Evolutionary conservation across 352 stramenopile genomes (phyloP).

Genomic region (Globisporangium perplexum): DNA sequence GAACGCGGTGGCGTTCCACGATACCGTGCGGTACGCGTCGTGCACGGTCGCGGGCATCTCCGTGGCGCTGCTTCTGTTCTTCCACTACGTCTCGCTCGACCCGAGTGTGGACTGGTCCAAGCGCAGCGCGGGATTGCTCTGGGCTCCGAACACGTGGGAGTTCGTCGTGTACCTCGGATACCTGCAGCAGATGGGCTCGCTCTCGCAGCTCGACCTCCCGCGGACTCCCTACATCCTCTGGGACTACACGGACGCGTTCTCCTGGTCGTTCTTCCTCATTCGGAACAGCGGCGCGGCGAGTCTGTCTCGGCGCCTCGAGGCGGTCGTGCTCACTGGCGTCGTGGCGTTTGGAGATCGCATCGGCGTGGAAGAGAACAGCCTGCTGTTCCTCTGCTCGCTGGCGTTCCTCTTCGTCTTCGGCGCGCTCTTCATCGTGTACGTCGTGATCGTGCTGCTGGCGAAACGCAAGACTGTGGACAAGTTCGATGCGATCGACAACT

Average conservation of each 20-base stretch:
- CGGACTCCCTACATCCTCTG: conserved; percentile 60
- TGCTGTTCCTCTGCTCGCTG: conserved; percentile 29
- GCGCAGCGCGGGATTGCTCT: conserved; percentile 13
- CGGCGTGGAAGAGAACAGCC: conserved; percentile 33
- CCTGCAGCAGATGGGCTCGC: conserved; percentile 60
- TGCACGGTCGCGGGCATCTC: conserved; percentile 59
- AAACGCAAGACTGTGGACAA: conserved; percentile 55
- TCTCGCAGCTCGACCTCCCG: conserved; percentile 53
- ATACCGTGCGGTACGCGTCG: conserved; percentile 41
- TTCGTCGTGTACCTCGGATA: conserved; percentile 59
- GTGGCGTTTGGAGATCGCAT: conserved; percentile 55
- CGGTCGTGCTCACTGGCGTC: conserved; percentile 44
- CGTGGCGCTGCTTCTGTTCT: conserved; percentile 49
- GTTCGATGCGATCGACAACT: conserved; percentile 25
- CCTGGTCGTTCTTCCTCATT: conserved; percentile 64
- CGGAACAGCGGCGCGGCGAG: conserved; percentile 4
- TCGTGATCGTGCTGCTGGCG: conserved; percentile 43
- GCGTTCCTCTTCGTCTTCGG: conserved; percentile 40
- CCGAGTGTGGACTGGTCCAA: conserved; percentile 30
- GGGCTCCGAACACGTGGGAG: conserved; percentile 75
- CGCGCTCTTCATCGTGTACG: conserved; percentile 30
- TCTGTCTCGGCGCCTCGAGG: conserved; percentile 34
- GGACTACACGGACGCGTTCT: conserved; percentile 66
- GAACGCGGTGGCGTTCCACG: conserved; percentile 33
- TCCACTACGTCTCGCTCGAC: conserved; percentile 60